phyloP scores from a whole-genome alignment of 2,329 filamentous ascomycete genomes.

The Sphaerostilbella broomeana region DNA sequence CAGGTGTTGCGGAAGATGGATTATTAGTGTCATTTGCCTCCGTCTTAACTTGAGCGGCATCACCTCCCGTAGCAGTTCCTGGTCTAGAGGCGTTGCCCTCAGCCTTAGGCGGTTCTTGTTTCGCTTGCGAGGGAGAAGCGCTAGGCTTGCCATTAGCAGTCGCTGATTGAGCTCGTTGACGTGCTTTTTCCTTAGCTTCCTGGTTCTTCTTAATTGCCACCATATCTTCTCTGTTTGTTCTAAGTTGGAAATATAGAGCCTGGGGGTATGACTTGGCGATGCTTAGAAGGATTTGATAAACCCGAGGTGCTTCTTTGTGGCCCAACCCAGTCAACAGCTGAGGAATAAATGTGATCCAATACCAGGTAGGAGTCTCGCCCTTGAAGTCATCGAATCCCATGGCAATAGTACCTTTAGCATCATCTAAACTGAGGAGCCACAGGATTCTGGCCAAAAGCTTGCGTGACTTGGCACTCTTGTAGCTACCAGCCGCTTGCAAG shows the following conservation, averaged over 20 bases:
- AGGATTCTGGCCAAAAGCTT: slow-evolving; percentile 90
- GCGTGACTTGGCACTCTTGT: slow-evolving; percentile 93
- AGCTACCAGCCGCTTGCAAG: slow-evolving; percentile 88
- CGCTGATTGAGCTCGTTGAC: slow-evolving; percentile 42
- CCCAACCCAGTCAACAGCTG: slow-evolving; percentile 88
- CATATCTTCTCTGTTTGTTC: slow-evolving; percentile 93
- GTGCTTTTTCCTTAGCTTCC: slow-evolving; percentile 62
- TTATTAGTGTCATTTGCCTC: slow-evolving; percentile 35
- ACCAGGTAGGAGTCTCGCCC: slow-evolving; percentile 96
- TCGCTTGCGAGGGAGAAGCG: slow-evolving; percentile 43
- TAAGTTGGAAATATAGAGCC: slow-evolving; percentile 88
- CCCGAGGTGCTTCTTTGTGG: slow-evolving; percentile 82
- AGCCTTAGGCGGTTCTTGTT: slow-evolving; percentile 42
- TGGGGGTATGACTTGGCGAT: slow-evolving; percentile 96
- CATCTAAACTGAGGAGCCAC: slow-evolving; percentile 92
- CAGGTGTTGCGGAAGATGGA: slow-evolving; percentile 20
- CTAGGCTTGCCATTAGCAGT: slow-evolving; percentile 39
- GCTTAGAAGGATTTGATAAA: slow-evolving; percentile 80
- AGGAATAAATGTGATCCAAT: slow-evolving; percentile 99
- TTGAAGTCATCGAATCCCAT: slow-evolving; percentile 93
- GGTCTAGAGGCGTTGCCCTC: slow-evolving; percentile 39
- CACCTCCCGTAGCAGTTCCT: slow-evolving; percentile 44
- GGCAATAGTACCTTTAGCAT: slow-evolving; percentile 74
- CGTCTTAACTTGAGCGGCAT: slow-evolving; percentile 36
- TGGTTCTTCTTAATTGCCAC: slow-evolving; percentile 83